Evolutionary conservation across 2,329 filamentous ascomycete genomes (phyloP), one percentile per base, ranked within the genome.

Genomic region (Pseudocercospora pini-densiflorae): DNA sequence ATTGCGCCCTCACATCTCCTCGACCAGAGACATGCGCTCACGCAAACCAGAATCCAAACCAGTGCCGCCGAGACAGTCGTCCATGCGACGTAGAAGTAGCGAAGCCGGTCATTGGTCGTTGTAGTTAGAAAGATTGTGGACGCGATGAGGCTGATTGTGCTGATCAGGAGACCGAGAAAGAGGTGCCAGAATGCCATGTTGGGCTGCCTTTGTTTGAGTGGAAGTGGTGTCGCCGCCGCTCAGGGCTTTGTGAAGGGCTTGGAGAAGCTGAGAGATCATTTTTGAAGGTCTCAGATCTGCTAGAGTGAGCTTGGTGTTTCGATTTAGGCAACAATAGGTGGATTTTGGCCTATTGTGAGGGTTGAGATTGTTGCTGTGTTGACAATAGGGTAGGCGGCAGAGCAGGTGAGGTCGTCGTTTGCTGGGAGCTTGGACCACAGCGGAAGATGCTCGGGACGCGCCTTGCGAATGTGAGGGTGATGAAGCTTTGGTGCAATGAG

Each of bases 1-100:
- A 49, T 61, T 1, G 43, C 27, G 6, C 45, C 29, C 12, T 61
- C 45, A 33, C 16, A 45, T n/a, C 36, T 19, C 8, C 45, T 24
- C 19, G 27, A 21, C 40, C 59, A 61, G 7, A 61, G 59, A 6
- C 47, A 16, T 4, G 14, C 24, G 29, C 40, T 51, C 12, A 31
- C 24, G 59, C 24, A 61, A 23, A 61, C n/a, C 59, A 61, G 27
- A 14, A 61, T 40, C 59, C 59, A 61, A n/a, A 61, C 40, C 21
- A n/a, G 4, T 7, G 40, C 59, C 3, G 59, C 59, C 9, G 59
- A 61, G 43, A 61, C 43, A n/a, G 59, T 61, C 8, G 49, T 29
- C 59, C 59, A 61, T 2, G 59, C 40, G 12, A 61, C 45, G 24
- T 31, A 53, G 59, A 49, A 61, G 59, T 61, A 61, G 3, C 59